phyloP scores from a whole-genome alignment of 169 alveolate genomes.

The Perkinsus marinus region DNA sequence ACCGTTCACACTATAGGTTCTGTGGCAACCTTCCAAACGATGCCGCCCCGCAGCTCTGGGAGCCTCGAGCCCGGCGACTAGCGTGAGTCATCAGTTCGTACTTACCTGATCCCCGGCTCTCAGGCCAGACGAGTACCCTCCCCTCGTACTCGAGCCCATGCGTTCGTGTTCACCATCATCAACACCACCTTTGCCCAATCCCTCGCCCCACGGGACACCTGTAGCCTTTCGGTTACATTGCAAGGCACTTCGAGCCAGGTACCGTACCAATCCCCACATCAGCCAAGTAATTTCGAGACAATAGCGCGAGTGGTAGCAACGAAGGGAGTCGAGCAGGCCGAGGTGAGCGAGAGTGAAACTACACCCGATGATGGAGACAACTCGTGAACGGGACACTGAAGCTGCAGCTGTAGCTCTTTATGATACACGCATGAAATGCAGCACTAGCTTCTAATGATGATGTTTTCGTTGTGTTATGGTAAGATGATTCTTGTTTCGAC shows the following conservation, averaged over 20 bases:
- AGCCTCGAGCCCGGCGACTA: background rate
- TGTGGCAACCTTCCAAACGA: background rate
- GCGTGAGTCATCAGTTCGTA: background rate
- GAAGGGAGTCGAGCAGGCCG: background rate
- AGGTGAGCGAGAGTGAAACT: background rate
- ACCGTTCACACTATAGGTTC: background rate
- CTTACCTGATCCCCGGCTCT: background rate
- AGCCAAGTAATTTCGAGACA: background rate
- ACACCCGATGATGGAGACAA: background rate
- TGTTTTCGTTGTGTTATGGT: too few species aligned
- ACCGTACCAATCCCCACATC: background rate
- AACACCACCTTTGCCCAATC: background rate
- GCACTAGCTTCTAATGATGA: too few species aligned
- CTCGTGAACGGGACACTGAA: background rate
- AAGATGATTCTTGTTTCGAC: too few species aligned
- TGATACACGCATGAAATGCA: too few species aligned
- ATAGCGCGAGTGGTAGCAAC: background rate
- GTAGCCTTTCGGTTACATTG: background rate
- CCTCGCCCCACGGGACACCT: background rate
- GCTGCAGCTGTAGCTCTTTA: too few species aligned
- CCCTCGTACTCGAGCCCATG: background rate
- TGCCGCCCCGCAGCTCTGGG: background rate
- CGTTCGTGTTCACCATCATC: background rate
- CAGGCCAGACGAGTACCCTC: background rate
- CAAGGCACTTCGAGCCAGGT: background rate